Base-by-base conservation (phyloP, 2,329 filamentous ascomycete genomes). In the Achaetomium macrosporum region DNA sequence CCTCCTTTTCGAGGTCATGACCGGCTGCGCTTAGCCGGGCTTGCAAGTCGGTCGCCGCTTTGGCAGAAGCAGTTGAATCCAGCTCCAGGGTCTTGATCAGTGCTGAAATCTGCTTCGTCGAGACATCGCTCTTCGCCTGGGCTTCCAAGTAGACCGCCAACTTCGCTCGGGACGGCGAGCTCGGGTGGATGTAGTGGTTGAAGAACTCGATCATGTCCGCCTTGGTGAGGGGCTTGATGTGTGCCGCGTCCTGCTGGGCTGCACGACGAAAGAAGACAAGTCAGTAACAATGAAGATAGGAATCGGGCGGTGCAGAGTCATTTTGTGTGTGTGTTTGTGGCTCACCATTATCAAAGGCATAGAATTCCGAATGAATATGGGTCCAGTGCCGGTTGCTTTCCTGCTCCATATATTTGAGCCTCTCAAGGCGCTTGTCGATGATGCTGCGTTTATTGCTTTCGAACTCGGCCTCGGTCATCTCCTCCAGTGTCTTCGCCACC, bases 361-460 rank as follows among this genome's bases (percentile, higher is more conserved):
- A 95, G 61, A 86, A 88, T 66, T 96, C 91, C 48, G 79, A 87
- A 47, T 82, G 81, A 61, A 99, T 89, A 64, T 96, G 89, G 47
- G 77, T 78, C 91, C 90, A 96, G 66, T 95, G 85, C 42, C 89
- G 80, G 51, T 77, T 79, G 5, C 85, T 90, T 72, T 99, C 93
- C 59, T 92, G 87, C 55, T 85, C 81, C 43, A 99, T 74, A 60
- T 96, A 97, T 77, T 96, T 96, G 62, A 95, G 70, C 69, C 95
- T 96, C 71, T 97, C 91, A 19, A 95, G 74, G 15, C 89, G 77
- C 71, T 90, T 90, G 66, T 88, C 89, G 64, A 96, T 84, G 40
- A 97, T 76, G 64, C 90, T 95, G 61, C 87, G 81, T 74, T 96
- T 96, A 73, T 97, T 89, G 44, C 83, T 84, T 65, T 96, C 90